Conservation (phyloP, 345 rosid genomes). For the Rhodamnia rubescens region DNA sequence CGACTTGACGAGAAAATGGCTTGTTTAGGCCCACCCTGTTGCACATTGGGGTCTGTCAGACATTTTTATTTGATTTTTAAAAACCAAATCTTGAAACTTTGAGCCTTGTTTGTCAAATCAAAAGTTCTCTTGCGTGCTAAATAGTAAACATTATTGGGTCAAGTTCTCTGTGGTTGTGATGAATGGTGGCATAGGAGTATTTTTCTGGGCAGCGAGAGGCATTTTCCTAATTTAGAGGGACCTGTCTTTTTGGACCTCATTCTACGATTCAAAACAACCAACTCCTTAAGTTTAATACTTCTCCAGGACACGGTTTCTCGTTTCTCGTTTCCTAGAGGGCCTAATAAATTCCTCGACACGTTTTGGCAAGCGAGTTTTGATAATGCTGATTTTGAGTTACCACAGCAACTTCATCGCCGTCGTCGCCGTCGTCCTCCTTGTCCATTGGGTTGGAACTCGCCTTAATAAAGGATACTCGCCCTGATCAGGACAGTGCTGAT, state of each 20-base stretch:
- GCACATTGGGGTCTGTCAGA: accelerated
- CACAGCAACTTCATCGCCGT: slow-evolving; percentile 32
- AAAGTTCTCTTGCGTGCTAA: neutral
- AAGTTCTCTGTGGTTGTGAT: neutral
- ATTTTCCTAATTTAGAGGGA: neutral
- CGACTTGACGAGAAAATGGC: neutral
- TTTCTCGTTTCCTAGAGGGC: neutral
- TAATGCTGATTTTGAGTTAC: neutral
- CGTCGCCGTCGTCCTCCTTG: neutral
- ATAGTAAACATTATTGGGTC: neutral
- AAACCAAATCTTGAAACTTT: neutral
- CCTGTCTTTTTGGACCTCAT: neutral
- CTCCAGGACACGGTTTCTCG: neutral
- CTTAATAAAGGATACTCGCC: slow-evolving; percentile 68
- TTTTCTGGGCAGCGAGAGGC: neutral
- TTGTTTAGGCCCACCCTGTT: neutral
- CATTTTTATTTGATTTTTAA: neutral
- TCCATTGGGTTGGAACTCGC: slow-evolving; percentile 62
- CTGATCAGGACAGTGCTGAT: slow-evolving; percentile 71
- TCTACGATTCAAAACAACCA: neutral
- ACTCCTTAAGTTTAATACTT: neutral
- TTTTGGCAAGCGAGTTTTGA: slow-evolving; percentile 25
- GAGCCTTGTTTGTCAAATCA: neutral
- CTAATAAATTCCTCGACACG: neutral
- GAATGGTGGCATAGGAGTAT: too few relatives aligned